Evolutionary conservation across 1,139 yeast species (phyloP).

Genomic region (Geotrichum aggregatum): DNA sequence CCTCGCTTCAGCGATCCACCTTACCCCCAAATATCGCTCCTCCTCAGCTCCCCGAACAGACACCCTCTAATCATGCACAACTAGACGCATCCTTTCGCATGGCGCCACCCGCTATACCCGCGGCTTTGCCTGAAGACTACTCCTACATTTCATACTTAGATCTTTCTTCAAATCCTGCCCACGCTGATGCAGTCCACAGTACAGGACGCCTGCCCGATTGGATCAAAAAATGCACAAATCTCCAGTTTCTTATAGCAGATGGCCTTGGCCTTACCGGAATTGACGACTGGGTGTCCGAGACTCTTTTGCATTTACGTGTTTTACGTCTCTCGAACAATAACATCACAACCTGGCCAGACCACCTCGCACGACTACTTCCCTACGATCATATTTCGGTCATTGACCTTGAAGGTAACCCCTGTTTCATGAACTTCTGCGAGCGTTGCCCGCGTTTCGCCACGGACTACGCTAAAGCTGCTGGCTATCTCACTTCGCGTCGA

Average conservation of each 20-base stretch:
- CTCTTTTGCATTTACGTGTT: conserved; percentile 28
- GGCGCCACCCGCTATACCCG: background rate
- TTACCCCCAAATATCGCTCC: conserved; percentile 4
- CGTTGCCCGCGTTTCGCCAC: conserved; percentile 22
- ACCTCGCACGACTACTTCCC: conserved; percentile 28
- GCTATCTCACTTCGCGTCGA: conserved; percentile 2
- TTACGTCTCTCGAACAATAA: conserved; percentile 31
- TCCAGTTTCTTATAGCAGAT: conserved; percentile 31
- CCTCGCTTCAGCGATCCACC: background rate
- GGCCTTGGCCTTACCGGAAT: conserved; percentile 30
- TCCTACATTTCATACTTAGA: conserved; percentile 29
- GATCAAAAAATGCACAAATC: conserved; percentile 30
- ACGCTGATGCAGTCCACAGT: conserved; percentile 24
- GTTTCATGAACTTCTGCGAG: conserved; percentile 22
- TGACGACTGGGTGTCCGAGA: conserved; percentile 34
- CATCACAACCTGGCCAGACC: conserved; percentile 36
- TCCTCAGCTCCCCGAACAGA: background rate
- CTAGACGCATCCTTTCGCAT: background rate
- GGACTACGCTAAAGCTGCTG: conserved; percentile 18
- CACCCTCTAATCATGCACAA: background rate
- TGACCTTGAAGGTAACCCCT: conserved; percentile 36
- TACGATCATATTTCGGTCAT: conserved; percentile 29
- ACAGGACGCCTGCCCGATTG: conserved; percentile 34
- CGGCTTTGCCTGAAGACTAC: conserved; percentile 18
- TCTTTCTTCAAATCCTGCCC: conserved; percentile 25